Conservation (phyloP, 2,329 filamentous ascomycete genomes). For the Ceratocystis cubensis region DNA sequence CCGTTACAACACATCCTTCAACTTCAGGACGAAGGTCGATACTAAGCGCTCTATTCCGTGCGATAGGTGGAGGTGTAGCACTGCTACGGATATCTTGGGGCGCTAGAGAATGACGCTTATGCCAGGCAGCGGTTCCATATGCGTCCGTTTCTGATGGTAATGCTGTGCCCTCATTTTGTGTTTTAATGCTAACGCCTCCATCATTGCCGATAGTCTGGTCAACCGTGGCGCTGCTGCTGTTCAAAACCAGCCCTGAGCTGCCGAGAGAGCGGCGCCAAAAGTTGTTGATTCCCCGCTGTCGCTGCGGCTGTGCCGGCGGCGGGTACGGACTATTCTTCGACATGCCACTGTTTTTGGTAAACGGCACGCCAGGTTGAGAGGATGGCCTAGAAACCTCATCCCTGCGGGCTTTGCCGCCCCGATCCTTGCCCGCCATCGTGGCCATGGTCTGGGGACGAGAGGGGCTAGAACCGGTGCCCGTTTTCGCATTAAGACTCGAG, state of each 20-base stretch:
- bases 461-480: constrained; percentile 25
- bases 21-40: constrained; percentile 10
- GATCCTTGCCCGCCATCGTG: constrained; percentile 16
- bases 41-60: constrained; percentile 31
- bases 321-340: constrained; percentile 19
- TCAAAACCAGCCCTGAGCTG: constrained; percentile 23
- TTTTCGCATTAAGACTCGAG: constrained; percentile 42
- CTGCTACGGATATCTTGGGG: constrained; percentile 36
- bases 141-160: constrained; percentile 22
- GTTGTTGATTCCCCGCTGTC: constrained; percentile 34
- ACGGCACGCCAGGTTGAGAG: constrained; percentile 15
- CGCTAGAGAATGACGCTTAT: constrained; percentile 26
- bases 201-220: constrained; percentile 16
- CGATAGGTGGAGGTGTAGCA: constrained; percentile 45
- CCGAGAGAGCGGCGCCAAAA: constrained; percentile 41
- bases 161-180: constrained; percentile 20
- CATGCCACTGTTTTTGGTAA: constrained; percentile 2
- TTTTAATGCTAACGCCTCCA: constrained; percentile 15
- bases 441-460: constrained; percentile 11
- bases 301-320: constrained; percentile 19
- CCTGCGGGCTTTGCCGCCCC: constrained; percentile 9
- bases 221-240: constrained; percentile 22
- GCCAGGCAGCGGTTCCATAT: constrained; percentile 34
- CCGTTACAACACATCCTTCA: not conserved
- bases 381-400: constrained; percentile 18